Evolutionary conservation across 2,329 filamentous ascomycete genomes (phyloP), one percentile per base, ranked within the genome.

Genomic region (Mariannaea elegans): DNA sequence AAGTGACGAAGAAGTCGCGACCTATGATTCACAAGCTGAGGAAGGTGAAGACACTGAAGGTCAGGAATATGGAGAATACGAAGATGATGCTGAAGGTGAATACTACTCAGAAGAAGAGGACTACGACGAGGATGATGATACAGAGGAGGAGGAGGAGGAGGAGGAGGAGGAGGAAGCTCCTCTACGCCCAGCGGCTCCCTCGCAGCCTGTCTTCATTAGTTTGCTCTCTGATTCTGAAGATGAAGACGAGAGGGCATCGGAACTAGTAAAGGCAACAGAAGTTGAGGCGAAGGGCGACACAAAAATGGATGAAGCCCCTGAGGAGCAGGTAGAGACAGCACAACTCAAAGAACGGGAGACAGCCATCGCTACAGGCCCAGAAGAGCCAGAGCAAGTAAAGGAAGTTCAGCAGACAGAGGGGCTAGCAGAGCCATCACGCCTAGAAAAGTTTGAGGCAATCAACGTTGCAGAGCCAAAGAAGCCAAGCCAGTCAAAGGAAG

Each of bases 171-270:
- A 55, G 4, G 51, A 47, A 12, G 58, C 23, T 16, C 47, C 62
- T 58, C 39, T 41, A 23, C 27, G 44, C 34, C 62, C 66, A 5
- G 31, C 67, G 10, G 61, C 60, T 9, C 59, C 74, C 2, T 70
- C 69, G 7, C 70, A 73, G 7, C 79, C 80, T 2, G 75, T 82
- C 4, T 75, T 83, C 16, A 84, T 84, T 58, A 77, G 77, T 52
- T 65, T 84, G 9, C 70, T 83, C 3, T 82, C 81, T 1, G 80
- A 83, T 56, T 80, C 78, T 2, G 80, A 82, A 44, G 77, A 80
- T 50, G 77, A 82, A 29, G 74, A 77, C 42, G 73, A n/a, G 12
- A 12, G 7, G 23, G 9, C 19, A 44, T 12, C 10, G 13, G 41
- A 44, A 12, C 21, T 7, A 24, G 41, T 12, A 13, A 24, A 24